A percentile compares a stretch with the other conserved stretches of the same genome.
phyloP scores from a whole-genome alignment of 1,284 basidiomycete genomes.

The Ganoderma lucidum region DNA sequence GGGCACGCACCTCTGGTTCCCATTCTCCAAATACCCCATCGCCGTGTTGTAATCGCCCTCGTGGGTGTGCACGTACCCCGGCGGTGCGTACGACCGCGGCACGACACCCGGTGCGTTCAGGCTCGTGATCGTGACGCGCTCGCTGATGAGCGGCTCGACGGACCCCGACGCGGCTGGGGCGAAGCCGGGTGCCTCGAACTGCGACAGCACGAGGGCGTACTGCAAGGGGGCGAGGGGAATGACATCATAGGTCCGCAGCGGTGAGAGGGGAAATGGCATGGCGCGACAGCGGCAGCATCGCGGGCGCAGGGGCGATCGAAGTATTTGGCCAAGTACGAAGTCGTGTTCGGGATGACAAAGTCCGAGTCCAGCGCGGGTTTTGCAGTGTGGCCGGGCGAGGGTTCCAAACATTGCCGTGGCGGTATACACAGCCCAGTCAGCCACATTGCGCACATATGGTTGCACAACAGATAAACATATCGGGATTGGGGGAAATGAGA shows the following conservation, averaged over 20 bases:
- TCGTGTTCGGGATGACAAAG: neutral
- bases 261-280: neutral
- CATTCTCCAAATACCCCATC: constrained; percentile 62
- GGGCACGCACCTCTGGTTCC: constrained; percentile 56
- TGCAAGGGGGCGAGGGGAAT: constrained; percentile 36
- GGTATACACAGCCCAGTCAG: constrained; percentile 8
- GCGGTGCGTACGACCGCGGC: constrained; percentile 59
- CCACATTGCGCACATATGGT: neutral
- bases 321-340: neutral
- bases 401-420: neutral
- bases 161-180: constrained; percentile 35
- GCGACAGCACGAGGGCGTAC: constrained; percentile 58
- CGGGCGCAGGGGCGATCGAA: neutral
- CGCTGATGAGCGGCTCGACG: constrained; percentile 47
- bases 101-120: constrained; percentile 50
- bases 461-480: constrained; percentile 10
- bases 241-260: neutral
- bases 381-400: neutral
- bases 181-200: constrained; percentile 56
- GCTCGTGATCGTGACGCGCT: constrained; percentile 53
- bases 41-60: constrained; percentile 59
- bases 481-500: neutral
- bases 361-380: neutral
- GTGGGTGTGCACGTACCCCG: constrained; percentile 55
- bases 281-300: neutral